Evolutionary conservation across 2,329 filamentous ascomycete genomes (phyloP), one percentile per base, ranked within the genome.

Genomic region (Sordariomycetes sp.): DNA sequence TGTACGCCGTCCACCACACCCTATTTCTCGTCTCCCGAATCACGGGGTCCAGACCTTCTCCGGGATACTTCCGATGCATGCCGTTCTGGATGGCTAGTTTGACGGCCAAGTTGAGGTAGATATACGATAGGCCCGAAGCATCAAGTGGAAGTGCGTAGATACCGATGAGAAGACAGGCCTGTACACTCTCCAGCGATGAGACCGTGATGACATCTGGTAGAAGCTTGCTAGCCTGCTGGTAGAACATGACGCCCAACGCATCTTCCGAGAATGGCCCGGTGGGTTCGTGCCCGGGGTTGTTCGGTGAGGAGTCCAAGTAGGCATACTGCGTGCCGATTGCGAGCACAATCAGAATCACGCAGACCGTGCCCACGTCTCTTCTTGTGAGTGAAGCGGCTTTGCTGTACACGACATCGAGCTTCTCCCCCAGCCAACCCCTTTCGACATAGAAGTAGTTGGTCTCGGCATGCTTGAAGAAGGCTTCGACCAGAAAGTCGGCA

Each of bases 81-180:
- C 72, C 72, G 44, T 75, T 75, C 39, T 75, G 70, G 11, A 75
- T 72, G 2, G 70, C 72, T 38, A 76, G 54, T 39, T 72, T 73
- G 27, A 75, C 54, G 3, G 69, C 68, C 10, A 76, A 48, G 6
- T 69, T 70, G 30, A 74, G 58, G 41, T 76, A 76, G 3, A 69
- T 70, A 41, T 74, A 76, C 3, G 67, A 67, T 15, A 75, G 48
- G 0, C 71, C 72, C 2, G 69, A 70, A 1, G 71, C 66, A 45
- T 76, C 71, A 1, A 75, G 55, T 0, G 72, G 70, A 6, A 75
- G 51, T 2, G 68, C 57, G 40, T 74, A 76, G 8, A 72, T 62
- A 3, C 68, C 71, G 11, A 76, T 65, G 16, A 76, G 54, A 7
- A 75, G 48, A 36, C 68, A 74, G 2, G 70, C 72, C 44, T 76